These are phyloP conservation scores for Gossypium gossypioides DNA, from an alignment of 441 rosid genomes.

Conservation along the genomic window DNA sequence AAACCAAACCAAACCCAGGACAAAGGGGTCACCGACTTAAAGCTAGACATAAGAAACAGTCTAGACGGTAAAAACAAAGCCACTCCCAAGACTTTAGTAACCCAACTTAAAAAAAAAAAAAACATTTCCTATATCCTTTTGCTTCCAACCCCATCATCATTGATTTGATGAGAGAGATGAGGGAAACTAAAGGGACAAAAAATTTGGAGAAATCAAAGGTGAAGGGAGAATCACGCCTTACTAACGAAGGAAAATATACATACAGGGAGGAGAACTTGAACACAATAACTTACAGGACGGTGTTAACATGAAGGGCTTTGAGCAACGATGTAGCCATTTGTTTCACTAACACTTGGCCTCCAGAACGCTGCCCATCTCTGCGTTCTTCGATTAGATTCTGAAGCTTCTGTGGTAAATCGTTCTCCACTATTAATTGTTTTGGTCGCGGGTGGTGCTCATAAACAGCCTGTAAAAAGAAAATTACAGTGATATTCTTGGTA, in stretches of 20 bases:
- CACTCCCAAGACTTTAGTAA: neutral
- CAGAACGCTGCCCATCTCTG: conserved; percentile 83
- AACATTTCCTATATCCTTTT: neutral
- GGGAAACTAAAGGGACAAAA: neutral
- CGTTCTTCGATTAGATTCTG: conserved; percentile 88
- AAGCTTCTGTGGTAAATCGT: conserved; percentile 77
- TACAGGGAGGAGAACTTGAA: neutral
- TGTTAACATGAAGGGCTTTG: conserved; percentile 61
- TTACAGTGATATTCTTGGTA: neutral
- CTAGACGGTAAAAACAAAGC: neutral
- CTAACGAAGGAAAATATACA: conserved; percentile 14
- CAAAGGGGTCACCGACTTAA: neutral
- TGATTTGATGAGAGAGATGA: neutral
- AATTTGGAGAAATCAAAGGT: neutral
- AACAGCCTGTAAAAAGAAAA: conserved; percentile 56
- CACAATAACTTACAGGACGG: conserved; percentile 39
- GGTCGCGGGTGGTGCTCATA: conserved; percentile 98
- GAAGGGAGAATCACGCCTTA: neutral
- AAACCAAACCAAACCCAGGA: neutral
- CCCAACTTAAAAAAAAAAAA: neutral
- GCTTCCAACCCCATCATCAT: neutral
- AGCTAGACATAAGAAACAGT: neutral
- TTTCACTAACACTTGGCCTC: conserved; percentile 92
- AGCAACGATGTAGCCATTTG: conserved; percentile 98
- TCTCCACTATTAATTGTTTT: conserved; percentile 93